phyloP scores from a whole-genome alignment of 305 asterid species.

The Fraxinus angustifolia region DNA sequence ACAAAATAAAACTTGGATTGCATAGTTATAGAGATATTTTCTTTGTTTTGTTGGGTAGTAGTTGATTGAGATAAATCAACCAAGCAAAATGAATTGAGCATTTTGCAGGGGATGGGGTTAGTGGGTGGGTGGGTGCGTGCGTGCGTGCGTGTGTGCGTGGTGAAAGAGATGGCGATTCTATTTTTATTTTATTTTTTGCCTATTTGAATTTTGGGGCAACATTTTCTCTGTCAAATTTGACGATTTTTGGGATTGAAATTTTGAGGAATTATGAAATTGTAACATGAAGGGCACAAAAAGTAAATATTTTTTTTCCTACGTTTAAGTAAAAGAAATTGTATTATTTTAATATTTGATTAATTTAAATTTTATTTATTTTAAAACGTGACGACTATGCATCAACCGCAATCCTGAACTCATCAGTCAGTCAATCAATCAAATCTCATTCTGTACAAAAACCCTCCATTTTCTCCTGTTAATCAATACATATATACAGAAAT shows the following conservation, averaged over 20 bases:
- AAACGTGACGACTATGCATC: background rate
- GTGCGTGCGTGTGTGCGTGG: background rate
- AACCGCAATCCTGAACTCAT: background rate
- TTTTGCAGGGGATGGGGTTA: background rate
- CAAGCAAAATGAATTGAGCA: background rate
- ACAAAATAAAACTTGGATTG: background rate
- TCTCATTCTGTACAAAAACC: background rate
- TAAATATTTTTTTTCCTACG: background rate
- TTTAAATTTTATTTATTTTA: background rate
- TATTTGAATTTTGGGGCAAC: background rate
- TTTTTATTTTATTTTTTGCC: background rate
- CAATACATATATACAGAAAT: background rate
- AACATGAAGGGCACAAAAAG: background rate
- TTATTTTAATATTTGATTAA: background rate
- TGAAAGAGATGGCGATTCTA: background rate
- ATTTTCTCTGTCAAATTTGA: background rate
- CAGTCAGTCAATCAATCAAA: background rate
- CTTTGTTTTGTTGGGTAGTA: background rate
- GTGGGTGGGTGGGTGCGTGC: background rate
- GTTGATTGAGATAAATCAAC: background rate
- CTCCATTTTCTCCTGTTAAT: background rate
- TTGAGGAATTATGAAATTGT: background rate
- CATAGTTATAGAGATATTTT: background rate
- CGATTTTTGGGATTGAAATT: background rate
- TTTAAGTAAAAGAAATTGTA: background rate